These are phyloP conservation scores for Fusarium guadeloupense DNA, from an alignment of 2,329 filamentous ascomycete genomes.

Conservation along the genomic window DNA sequence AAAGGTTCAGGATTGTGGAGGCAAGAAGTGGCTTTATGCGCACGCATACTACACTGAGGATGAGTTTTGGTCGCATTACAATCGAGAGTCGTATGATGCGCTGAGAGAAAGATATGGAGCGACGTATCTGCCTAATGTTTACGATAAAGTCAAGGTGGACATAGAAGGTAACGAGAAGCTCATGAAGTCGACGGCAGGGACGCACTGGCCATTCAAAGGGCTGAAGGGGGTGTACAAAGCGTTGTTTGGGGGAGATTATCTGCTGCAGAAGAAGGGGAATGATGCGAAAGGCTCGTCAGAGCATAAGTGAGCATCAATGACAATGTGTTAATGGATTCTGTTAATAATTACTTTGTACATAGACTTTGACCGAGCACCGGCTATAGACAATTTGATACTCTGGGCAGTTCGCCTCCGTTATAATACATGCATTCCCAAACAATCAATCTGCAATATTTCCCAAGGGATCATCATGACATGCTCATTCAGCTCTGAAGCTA, in stretches of 20 bases:
- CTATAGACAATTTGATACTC: conserved; percentile 33
- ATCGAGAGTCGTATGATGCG: conserved; percentile 66
- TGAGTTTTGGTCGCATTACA: conserved; percentile 74
- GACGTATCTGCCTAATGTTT: conserved; percentile 68
- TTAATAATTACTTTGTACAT: conserved; percentile 12
- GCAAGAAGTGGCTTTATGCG: conserved; percentile 76
- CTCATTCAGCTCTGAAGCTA: conserved; percentile 45
- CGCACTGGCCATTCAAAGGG: conserved; percentile 55
- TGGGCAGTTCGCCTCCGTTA: conserved; percentile 11
- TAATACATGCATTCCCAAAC: background rate
- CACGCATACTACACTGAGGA: conserved; percentile 73
- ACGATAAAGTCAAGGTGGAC: conserved; percentile 71
- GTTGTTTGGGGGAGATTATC: conserved; percentile 56
- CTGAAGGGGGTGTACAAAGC: conserved; percentile 59
- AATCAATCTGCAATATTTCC: background rate
- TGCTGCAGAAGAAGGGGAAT: conserved; percentile 50
- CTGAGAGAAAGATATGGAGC: conserved; percentile 69
- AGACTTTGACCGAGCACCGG: background rate
- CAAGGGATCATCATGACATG: background rate
- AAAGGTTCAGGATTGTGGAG: conserved; percentile 65
- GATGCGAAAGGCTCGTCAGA: background rate
- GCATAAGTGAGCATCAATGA: conserved; percentile 8
- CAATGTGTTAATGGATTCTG: background rate
- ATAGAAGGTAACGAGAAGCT: conserved; percentile 48
- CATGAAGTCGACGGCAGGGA: conserved; percentile 47